Evolutionary conservation across 139 green algal genomes (phyloP), one percentile per base, ranked within the genome.

Genomic region (Spirogloea muscicola): DNA sequence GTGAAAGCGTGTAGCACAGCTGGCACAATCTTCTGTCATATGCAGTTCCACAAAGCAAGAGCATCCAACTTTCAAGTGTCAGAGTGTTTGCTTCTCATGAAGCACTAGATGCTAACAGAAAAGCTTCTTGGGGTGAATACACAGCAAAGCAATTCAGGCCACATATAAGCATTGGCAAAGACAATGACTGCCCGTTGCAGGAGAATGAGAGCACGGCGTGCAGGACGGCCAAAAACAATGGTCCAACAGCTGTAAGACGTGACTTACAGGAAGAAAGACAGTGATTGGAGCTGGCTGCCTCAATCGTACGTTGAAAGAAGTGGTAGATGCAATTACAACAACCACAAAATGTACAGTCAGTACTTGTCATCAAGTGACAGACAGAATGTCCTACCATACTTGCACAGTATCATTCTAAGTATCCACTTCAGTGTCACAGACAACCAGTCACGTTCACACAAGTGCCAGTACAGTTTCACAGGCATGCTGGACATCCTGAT

Each of bases 1-100:
- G 38, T 21, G 21, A 83, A 83, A 3, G 87, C 91, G 18, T 84
- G 72, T 25, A 98, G 84, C 37, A 98, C 89, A 29, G 91, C 88
- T 3, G 91, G 91, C 34, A 97, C 88, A 27, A 97, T 90, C 13
- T 18, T 1, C 58, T 83, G 61, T 16, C 41, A 72, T 21, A 55
- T 31, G 21, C 21, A 21, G 46, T 55, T 55, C 21, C 21, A 21
- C 21, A 55, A 55, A 55, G 21, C 46, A 55, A 55, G 21, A 55
- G 46, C 21, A 21, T 55, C 46, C 46, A 55, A 21, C 21, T 21
- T 31, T 31, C 21, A 55, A 55, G 21, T 21, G 21, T 31, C 21
- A 21, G 21, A 55, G 46, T 21, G 46, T 55, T 55, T 21, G 21
- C 21, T 55, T 21, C 46, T 21, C 21, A 31, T 55, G 21, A 55